Evolutionary conservation across 805 yeast species (phyloP).

Genomic region (Candida patagonica): DNA sequence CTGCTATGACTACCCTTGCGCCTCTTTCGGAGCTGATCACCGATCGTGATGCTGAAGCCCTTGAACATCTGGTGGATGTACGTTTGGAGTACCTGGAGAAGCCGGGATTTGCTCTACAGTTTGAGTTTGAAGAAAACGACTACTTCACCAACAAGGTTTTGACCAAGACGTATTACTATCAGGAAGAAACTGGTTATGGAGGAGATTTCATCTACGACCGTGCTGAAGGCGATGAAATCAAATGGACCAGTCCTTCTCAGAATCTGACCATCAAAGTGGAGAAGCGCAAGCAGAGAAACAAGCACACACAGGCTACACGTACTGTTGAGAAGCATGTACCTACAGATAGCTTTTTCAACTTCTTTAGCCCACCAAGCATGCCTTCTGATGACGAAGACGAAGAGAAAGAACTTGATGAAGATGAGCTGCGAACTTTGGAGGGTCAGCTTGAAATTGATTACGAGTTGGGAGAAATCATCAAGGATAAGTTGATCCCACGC

Average conservation of each 20-base stretch:
- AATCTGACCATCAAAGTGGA: constrained; percentile 83
- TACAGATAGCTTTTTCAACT: constrained; percentile 90
- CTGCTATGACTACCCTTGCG: constrained; percentile 81
- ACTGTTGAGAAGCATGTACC: constrained; percentile 92
- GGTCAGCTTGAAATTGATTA: constrained; percentile 83
- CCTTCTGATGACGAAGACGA: constrained; percentile 51
- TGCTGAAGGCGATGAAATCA: constrained; percentile 81
- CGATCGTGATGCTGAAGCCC: constrained; percentile 82
- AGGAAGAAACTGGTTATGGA: constrained; percentile 84
- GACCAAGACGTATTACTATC: constrained; percentile 85
- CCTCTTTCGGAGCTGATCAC: constrained; percentile 76
- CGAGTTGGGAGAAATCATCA: constrained; percentile 91
- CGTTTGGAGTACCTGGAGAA: constrained; percentile 64
- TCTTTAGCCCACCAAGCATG: constrained; percentile 87
- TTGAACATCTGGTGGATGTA: constrained; percentile 58
- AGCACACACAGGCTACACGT: constrained; percentile 90
- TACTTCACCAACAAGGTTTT: constrained; percentile 66
- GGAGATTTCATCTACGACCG: constrained; percentile 97
- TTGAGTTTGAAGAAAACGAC: constrained; percentile 68
- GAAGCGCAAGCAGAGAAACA: constrained; percentile 95
- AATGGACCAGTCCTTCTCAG: constrained; percentile 71
- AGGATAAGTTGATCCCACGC: constrained; percentile 91
- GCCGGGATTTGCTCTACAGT: constrained; percentile 84
- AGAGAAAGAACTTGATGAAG: constrained; percentile 50
- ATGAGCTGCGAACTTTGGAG: constrained; percentile 66